A percentile compares a stretch with the other conserved stretches of the same genome.
These are phyloP conservation scores for Xylaria cubensis DNA, from an alignment of 495 filamentous ascomycete genomes.

Conservation along the genomic window DNA sequence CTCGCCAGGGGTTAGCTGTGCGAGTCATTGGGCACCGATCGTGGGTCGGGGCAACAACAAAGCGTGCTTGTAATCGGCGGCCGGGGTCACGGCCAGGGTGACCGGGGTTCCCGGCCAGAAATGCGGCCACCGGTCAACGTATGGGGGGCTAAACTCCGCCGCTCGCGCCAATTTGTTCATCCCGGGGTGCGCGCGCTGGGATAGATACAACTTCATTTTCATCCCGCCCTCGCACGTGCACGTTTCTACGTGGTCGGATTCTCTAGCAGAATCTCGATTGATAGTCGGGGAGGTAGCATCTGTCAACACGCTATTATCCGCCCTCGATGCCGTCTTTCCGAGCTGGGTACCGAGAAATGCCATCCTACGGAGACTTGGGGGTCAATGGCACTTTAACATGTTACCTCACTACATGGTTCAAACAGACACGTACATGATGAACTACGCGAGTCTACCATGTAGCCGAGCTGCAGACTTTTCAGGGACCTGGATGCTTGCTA, in stretches of 20 bases:
- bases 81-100: slow-evolving; percentile 22
- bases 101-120: slow-evolving; percentile 25
- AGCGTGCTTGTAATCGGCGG: slow-evolving; percentile 24
- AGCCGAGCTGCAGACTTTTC: slow-evolving; percentile 21
- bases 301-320: not conserved
- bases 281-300: not conserved
- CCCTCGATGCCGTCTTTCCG: slow-evolving; percentile 1
- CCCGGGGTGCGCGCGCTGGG: slow-evolving; percentile 9
- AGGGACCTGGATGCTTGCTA: not conserved
- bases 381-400: slow-evolving; percentile 7
- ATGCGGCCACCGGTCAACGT: slow-evolving; percentile 28
- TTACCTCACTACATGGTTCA: slow-evolving; percentile 16
- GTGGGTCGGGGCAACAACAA: slow-evolving; percentile 24
- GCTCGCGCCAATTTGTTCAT: slow-evolving; percentile 2
- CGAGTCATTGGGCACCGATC: slow-evolving; percentile 30
- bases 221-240: slow-evolving; percentile 9
- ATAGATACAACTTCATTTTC: slow-evolving; percentile 2
- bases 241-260: slow-evolving; percentile 4
- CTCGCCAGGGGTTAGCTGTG: not conserved
- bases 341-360: not conserved
- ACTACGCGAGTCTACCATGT: slow-evolving; percentile 1
- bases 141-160: slow-evolving; percentile 23
- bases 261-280: slow-evolving; percentile 12
- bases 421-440: slow-evolving; percentile 13
- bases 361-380: not conserved